phyloP scores from a whole-genome alignment of 352 stramenopile species.

The Phytophthora tubulina region DNA sequence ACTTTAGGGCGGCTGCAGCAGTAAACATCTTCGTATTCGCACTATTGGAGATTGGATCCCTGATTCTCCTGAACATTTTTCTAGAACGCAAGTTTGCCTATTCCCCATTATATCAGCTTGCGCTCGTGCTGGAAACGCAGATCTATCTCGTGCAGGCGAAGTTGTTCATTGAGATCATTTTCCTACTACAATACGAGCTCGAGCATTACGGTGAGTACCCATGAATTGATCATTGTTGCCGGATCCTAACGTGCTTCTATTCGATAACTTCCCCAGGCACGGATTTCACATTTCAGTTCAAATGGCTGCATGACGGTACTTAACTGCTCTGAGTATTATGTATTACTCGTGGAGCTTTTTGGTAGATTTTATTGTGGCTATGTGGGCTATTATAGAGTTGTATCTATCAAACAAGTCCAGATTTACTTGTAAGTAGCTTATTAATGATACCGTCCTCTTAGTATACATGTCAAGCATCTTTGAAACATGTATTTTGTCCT shows the following conservation, averaged over 20 bases:
- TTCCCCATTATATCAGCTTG: constrained; percentile 40
- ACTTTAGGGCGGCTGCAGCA: not conserved
- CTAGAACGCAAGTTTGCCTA: constrained; percentile 41
- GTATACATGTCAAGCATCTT: too few relatives aligned
- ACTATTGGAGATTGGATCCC: constrained; percentile 36
- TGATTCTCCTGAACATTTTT: constrained; percentile 32
- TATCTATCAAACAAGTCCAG: too few relatives aligned
- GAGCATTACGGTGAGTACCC: constrained; percentile 12
- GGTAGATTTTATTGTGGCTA: too few relatives aligned
- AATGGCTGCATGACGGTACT: not conserved
- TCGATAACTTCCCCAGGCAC: not conserved
- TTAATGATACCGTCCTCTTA: too few relatives aligned
- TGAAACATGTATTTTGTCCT: too few relatives aligned
- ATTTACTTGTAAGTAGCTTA: too few relatives aligned
- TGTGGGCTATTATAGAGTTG: too few relatives aligned
- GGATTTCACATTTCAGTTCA: constrained; percentile 18
- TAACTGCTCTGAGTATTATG: too few relatives aligned
- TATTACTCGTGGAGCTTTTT: too few relatives aligned
- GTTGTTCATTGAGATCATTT: not conserved
- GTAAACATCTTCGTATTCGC: constrained; percentile 27
- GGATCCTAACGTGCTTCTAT: too few relatives aligned
- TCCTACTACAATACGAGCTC: constrained; percentile 18
- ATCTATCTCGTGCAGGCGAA: constrained; percentile 7
- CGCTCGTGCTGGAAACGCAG: constrained; percentile 52
- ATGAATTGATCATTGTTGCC: not conserved